Conservation (phyloP, 345 rosid genomes). For the Syzygium aqueum region DNA sequence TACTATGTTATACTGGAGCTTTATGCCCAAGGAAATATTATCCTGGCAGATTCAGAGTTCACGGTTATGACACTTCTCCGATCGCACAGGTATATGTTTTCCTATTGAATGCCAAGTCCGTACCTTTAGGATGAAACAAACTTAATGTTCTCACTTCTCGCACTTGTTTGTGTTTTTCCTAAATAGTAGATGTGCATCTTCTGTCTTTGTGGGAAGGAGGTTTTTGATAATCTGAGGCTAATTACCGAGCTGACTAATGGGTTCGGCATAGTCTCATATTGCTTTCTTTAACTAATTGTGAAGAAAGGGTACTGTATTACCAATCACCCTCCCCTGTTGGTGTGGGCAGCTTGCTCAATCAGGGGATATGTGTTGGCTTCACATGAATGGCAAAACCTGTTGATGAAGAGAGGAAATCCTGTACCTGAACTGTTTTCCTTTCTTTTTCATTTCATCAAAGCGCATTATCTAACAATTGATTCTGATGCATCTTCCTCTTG, state of each 20-base stretch:
- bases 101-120: neutral
- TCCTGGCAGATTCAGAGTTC: slow-evolving; percentile 87
- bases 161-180: neutral
- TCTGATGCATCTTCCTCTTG: neutral
- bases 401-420: neutral
- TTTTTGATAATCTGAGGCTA: neutral
- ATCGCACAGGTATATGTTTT: slow-evolving; percentile 61
- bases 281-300: neutral
- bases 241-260: neutral
- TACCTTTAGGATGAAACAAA: neutral
- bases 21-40: slow-evolving; percentile 95
- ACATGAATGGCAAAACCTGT: neutral
- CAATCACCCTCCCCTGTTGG: neutral
- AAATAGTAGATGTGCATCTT: neutral
- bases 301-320: neutral
- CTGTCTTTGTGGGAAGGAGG: neutral
- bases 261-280: neutral
- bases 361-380: neutral
- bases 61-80: slow-evolving; percentile 89
- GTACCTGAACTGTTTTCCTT: neutral
- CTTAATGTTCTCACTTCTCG: neutral
- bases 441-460: neutral
- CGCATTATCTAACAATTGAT: neutral
- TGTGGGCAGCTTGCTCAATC: neutral
- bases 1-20: slow-evolving; percentile 90